Evolutionary conservation across 2,329 filamentous ascomycete species (phyloP).

Genomic region (Paramyrothecium sp.): DNA sequence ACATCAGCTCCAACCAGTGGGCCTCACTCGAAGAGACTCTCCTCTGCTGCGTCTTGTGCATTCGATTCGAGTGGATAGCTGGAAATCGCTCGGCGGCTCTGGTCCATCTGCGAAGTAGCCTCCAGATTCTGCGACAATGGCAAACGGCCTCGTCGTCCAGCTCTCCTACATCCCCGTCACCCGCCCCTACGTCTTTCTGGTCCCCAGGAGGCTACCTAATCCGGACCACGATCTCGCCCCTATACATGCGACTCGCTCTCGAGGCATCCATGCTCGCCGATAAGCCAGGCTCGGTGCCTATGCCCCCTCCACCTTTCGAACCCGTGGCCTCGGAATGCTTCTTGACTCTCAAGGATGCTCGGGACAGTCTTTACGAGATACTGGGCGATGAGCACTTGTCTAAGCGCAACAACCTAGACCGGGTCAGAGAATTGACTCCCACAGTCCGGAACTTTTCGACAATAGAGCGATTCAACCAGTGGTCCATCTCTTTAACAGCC

Average conservation of each 20-base stretch:
- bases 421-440: background rate
- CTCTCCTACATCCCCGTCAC: background rate
- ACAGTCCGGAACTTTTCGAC: background rate
- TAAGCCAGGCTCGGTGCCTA: background rate
- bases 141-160: background rate
- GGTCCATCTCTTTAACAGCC: background rate
- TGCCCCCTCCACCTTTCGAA: background rate
- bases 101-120: background rate
- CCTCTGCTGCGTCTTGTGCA: constrained; percentile 1
- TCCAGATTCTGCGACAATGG: constrained; percentile 1
- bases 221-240: background rate
- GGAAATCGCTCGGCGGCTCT: background rate
- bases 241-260: background rate
- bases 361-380: constrained; percentile 1
- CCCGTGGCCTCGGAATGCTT: background rate
- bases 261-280: constrained; percentile 1
- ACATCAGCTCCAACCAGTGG: constrained; percentile 1
- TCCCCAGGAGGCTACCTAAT: constrained; percentile 1
- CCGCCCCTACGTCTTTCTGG: background rate
- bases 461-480: background rate
- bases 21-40: background rate
- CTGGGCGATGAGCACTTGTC: background rate
- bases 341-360: background rate
- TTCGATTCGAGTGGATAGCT: background rate
- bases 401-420: too few species aligned